Evolutionary conservation across 2,329 filamentous ascomycete species (phyloP).

Genomic region (Trichoderma cornu-damae): DNA sequence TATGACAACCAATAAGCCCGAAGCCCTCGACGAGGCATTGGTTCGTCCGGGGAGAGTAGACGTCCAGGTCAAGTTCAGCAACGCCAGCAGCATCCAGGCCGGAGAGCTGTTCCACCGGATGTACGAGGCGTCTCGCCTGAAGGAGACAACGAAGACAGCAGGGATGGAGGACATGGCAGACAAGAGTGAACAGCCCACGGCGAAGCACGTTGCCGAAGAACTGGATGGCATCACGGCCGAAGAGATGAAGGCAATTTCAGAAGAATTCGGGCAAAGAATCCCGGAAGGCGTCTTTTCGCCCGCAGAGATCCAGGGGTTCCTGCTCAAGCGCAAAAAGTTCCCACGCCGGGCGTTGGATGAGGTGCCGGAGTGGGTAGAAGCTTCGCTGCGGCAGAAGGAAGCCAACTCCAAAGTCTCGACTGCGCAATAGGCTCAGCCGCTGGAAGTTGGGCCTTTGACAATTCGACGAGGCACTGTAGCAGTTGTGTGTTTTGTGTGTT

Average conservation of each 20-base stretch:
- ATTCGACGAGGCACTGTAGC: too few species aligned
- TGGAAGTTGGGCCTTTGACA: background rate
- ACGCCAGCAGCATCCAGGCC: constrained; percentile 51
- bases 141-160: constrained; percentile 9
- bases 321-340: constrained; percentile 57
- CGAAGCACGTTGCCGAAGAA: constrained; percentile 14
- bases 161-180: background rate
- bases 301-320: constrained; percentile 60
- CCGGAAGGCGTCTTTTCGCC: constrained; percentile 50
- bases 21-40: constrained; percentile 67
- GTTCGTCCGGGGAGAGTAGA: constrained; percentile 71
- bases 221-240: constrained; percentile 23
- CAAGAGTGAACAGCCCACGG: background rate
- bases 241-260: constrained; percentile 43
- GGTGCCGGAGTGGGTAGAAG: constrained; percentile 50
- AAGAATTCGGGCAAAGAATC: constrained; percentile 48
- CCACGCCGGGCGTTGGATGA: constrained; percentile 52
- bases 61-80: constrained; percentile 59
- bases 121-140: constrained; percentile 44
- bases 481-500: too few species aligned
- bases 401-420: constrained; percentile 43
- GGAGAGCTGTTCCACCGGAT: constrained; percentile 56
- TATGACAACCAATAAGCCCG: constrained; percentile 76
- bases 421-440: constrained; percentile 37
- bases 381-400: constrained; percentile 46